Evolutionary conservation across 2,329 filamentous ascomycete species (phyloP).

Genomic region (Ophiostoma triangulosporum): DNA sequence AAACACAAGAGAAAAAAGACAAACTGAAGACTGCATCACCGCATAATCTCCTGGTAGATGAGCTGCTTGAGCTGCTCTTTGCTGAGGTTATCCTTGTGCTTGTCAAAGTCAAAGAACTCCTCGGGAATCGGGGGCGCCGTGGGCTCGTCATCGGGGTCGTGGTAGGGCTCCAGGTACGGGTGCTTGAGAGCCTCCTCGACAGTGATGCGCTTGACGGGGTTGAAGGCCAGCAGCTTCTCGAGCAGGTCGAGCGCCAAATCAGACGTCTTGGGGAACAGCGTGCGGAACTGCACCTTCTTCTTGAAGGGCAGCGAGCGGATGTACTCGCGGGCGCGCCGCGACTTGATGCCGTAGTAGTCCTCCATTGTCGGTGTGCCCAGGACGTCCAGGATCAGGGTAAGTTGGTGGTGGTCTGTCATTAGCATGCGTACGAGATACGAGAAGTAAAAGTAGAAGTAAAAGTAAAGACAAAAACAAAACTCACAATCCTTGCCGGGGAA

Average conservation of each 20-base stretch:
- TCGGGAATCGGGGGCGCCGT: conserved; percentile 93
- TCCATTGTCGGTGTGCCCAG: conserved; percentile 98
- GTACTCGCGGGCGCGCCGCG: conserved; percentile 89
- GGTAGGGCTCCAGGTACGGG: conserved; percentile 95
- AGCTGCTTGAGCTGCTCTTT: conserved; percentile 97
- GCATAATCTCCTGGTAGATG: conserved; percentile 95
- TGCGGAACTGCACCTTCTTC: conserved; percentile 98
- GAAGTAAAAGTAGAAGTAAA: neutral
- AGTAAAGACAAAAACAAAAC: conserved; percentile 23
- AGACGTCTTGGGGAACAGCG: conserved; percentile 98
- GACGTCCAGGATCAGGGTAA: conserved; percentile 93
- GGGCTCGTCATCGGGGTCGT: conserved; percentile 96
- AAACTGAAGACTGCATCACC: conserved; percentile 23
- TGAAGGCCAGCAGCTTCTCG: conserved; percentile 93
- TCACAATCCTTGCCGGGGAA: conserved; percentile 97
- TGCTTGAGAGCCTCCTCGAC: conserved; percentile 96
- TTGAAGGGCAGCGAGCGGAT: conserved; percentile 97
- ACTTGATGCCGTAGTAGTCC: conserved; percentile 99
- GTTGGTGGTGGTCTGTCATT: conserved; percentile 76
- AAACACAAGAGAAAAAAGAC: neutral
- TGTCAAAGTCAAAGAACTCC: conserved; percentile 99
- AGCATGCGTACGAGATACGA: neutral
- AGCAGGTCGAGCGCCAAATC: conserved; percentile 85
- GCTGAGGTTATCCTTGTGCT: conserved; percentile 97
- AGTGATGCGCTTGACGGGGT: conserved; percentile 95